Evolutionary conservation across 768 basidiomycete species (phyloP).

Genomic region (Boletus reticuloceps): DNA sequence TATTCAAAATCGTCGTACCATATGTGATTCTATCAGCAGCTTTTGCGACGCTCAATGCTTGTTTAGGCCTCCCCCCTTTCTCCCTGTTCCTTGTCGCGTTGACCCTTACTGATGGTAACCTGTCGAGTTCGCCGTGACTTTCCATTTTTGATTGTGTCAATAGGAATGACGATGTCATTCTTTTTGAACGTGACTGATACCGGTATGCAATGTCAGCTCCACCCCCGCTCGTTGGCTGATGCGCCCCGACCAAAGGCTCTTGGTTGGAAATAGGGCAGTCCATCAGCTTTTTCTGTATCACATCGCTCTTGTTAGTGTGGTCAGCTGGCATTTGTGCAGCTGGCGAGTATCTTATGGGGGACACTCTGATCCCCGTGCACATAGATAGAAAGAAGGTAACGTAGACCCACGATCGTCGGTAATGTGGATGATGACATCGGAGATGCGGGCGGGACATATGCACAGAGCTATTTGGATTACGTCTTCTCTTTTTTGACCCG

Average conservation of each 20-base stretch:
- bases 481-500: not conserved
- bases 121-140: not conserved
- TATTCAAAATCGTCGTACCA: conserved; percentile 81
- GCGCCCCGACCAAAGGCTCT: conserved; percentile 46
- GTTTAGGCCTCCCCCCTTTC: conserved; percentile 70
- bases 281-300: conserved; percentile 85
- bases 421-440: conserved; percentile 2
- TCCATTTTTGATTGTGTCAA: not conserved
- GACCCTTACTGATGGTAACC: conserved; percentile 40
- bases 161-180: conserved; percentile 81
- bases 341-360: conserved; percentile 68
- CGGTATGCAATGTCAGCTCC: conserved; percentile 38
- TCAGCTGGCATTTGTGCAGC: conserved; percentile 71
- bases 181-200: conserved; percentile 83
- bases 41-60: conserved; percentile 67
- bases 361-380: conserved; percentile 22
- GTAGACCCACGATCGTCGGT: conserved; percentile 27
- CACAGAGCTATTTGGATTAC: not conserved
- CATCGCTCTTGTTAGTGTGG: conserved; percentile 75
- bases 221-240: conserved; percentile 2
- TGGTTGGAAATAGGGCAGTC: conserved; percentile 91
- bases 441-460: conserved; percentile 1
- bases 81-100: conserved; percentile 77
- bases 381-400: conserved; percentile 20
- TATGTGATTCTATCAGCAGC: conserved; percentile 72